Evolutionary conservation across 352 stramenopile species (phyloP), one percentile per base, ranked within the genome.

Genomic region (Phytophthora europaea): DNA sequence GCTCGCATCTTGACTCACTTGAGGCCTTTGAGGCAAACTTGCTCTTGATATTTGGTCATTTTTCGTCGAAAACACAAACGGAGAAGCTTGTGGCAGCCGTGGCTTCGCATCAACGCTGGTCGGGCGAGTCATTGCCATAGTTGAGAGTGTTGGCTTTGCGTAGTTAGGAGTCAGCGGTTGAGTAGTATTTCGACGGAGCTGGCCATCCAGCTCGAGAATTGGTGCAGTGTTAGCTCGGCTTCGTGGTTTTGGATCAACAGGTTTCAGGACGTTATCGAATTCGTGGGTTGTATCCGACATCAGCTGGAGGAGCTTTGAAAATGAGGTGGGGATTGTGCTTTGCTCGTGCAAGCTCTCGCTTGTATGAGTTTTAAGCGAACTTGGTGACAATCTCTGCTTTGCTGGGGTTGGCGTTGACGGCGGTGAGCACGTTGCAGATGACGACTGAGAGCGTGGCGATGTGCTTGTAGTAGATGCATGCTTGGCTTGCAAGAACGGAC

Each of bases 241-340:
- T 61, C 61, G 53, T 43, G 61, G 3, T 40, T 56, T 48, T 18
- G 26, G 10, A 5, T 61, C 23, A 23, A 45, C 34, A 57, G 59
- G 23, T 36, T 66, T 70, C 26, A 65, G 62, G n/a, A 45, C 15
- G 36, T 59, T 28, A 5, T 70, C 57, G 16, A 57, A 61, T 22
- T 65, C 48, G 34, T 59, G 43, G 4, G 48, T 58, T 4, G 36
- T 77, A 26, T 65, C 52, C 2, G 71, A 71, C 71, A 82, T 80
- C 52, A 78, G 43, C 59, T 81, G 40, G 4, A 84, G 63, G 5
- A 84, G 67, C 22, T 73, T 70, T 2, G 75, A 84, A 69, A 84
- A 84, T 9, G 75, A 84, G 5, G 53, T 66, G 4, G 75, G 26
- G 5, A 77, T 76, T 7, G 67, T 62, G n/a, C 77, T 55, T 40